Evolutionary conservation across 805 yeast genomes (phyloP).

Genomic region (Komagataella ulmi): DNA sequence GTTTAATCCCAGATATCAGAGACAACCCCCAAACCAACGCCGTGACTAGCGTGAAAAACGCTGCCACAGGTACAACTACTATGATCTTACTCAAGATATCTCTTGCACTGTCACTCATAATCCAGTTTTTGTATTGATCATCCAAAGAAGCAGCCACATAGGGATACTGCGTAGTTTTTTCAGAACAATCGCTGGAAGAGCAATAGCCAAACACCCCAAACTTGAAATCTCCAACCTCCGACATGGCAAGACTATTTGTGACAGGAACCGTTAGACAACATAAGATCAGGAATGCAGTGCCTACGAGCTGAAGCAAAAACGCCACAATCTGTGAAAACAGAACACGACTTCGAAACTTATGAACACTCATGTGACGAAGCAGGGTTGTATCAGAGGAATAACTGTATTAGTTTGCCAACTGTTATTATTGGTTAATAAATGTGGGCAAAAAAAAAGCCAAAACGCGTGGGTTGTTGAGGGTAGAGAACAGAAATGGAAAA

Average conservation of each 20-base stretch:
- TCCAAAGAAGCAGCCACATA: conserved; percentile 24
- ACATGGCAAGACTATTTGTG: conserved; percentile 30
- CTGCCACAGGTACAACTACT: conserved; percentile 53
- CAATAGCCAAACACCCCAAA: conserved; percentile 69
- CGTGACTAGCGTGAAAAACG: conserved; percentile 42
- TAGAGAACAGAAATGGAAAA: not conserved
- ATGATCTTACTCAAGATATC: conserved; percentile 38
- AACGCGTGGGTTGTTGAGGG: conserved; percentile 1
- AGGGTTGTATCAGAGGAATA: not conserved
- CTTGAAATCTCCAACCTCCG: conserved; percentile 26
- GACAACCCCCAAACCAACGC: conserved; percentile 18
- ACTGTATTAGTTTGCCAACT: not conserved
- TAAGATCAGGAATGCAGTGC: conserved; percentile 51
- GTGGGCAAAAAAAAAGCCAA: not conserved
- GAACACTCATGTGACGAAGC: not conserved
- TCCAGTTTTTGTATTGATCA: conserved; percentile 27
- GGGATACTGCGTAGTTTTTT: not conserved
- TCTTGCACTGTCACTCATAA: conserved; percentile 29
- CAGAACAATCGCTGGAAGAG: conserved; percentile 22
- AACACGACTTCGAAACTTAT: not conserved
- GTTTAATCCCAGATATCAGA: not conserved
- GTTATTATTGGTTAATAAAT: not conserved
- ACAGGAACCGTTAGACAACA: conserved; percentile 55
- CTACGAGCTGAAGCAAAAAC: conserved; percentile 30
- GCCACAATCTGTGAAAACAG: conserved; percentile 12